A percentile compares a stretch with the other conserved stretches of the same genome.
phyloP scores from a whole-genome alignment of 495 filamentous ascomycete species.

The Bathelium albidoporum region DNA sequence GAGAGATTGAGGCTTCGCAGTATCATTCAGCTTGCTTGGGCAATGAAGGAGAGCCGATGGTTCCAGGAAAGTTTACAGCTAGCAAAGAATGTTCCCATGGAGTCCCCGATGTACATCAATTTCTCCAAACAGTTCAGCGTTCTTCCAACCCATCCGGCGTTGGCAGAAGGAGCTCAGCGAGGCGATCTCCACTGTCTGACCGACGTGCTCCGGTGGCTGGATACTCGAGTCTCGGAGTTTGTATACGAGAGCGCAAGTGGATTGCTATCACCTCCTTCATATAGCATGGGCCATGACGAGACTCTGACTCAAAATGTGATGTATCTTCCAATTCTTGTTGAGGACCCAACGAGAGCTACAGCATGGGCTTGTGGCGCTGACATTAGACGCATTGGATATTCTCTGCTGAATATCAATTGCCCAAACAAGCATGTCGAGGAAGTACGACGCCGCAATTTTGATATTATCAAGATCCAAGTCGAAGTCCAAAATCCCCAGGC shows the following conservation, averaged over 20 bases:
- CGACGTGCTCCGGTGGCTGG: conserved; percentile 37
- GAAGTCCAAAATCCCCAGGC: neutral
- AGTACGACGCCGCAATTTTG: neutral
- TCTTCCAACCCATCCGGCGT: conserved; percentile 24
- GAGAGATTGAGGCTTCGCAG: neutral
- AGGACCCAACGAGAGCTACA: conserved; percentile 48
- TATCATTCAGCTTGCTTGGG: conserved; percentile 5
- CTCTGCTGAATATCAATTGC: conserved; percentile 27
- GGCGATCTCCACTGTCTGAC: conserved; percentile 27
- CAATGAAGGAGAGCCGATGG: neutral
- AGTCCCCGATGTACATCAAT: neutral
- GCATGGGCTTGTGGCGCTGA: conserved; percentile 51
- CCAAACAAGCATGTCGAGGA: neutral
- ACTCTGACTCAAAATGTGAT: conserved; percentile 26
- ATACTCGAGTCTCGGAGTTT: conserved; percentile 42
- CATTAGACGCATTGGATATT: conserved; percentile 50
- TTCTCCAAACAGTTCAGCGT: conserved; percentile 1
- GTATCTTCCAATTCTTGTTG: conserved; percentile 49
- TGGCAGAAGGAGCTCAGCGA: neutral
- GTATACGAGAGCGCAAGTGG: conserved; percentile 20
- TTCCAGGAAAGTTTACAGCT: neutral
- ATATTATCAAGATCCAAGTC: neutral
- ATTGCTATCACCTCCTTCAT: conserved; percentile 25
- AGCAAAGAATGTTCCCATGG: neutral
- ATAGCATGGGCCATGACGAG: conserved; percentile 17